Percentiles rank a stretch among this genome's conserved stretches.
Conservation (phyloP, 176 grass and related monocot genomes). For the Hsuehochloa calcarea region DNA sequence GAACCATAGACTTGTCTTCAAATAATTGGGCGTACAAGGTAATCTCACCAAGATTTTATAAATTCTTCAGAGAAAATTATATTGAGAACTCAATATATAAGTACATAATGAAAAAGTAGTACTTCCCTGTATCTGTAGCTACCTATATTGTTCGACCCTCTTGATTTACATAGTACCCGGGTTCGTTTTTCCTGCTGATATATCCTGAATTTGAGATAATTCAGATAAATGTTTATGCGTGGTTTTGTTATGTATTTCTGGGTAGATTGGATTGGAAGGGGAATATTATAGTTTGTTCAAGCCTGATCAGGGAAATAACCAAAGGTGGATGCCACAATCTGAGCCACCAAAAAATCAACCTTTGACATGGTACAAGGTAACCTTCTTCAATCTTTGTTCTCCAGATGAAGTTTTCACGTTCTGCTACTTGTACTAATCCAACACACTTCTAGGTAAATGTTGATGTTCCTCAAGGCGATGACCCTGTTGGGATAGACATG, state of each 20-base stretch:
- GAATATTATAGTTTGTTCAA: conserved; percentile 72
- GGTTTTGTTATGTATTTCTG: conserved; percentile 30
- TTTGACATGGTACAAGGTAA: conserved; percentile 98
- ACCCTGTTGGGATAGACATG: conserved; percentile 86
- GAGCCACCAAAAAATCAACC: conserved; percentile 80
- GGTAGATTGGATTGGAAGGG: conserved; percentile 89
- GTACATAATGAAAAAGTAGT: conserved; percentile 14
- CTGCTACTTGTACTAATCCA: conserved; percentile 20
- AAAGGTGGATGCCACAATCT: conserved; percentile 52
- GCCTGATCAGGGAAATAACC: conserved; percentile 38
- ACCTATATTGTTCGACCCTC: background rate
- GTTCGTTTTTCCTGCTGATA: background rate
- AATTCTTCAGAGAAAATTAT: background rate
- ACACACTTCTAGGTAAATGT: conserved; percentile 55
- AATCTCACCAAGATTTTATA: conserved; percentile 6
- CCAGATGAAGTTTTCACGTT: background rate
- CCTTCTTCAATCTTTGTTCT: conserved; percentile 14
- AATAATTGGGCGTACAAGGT: conserved; percentile 84
- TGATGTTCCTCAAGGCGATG: conserved; percentile 75
- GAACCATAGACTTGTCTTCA: conserved; percentile 58
- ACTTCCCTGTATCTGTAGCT: background rate
- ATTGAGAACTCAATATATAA: background rate
- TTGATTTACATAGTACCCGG: background rate
- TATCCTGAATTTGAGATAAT: conserved; percentile 10
- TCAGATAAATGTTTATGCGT: conserved; percentile 6